A percentile compares a stretch with the other conserved stretches of the same genome.
Conservation (phyloP, 345 rosid species). For the Atalantia buxifolia region DNA sequence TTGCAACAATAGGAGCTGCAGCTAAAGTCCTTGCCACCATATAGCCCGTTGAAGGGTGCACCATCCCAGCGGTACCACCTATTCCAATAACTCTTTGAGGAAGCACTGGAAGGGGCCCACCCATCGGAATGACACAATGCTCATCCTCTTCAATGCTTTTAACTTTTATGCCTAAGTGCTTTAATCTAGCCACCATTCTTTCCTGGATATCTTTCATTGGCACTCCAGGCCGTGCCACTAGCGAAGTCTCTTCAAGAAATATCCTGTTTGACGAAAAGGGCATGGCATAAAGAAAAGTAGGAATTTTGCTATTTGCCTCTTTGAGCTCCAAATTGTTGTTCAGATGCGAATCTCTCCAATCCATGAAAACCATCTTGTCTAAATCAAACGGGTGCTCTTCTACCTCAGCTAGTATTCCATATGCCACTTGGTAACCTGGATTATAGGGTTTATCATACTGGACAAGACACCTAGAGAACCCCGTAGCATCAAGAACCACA, state of each 20-base stretch:
- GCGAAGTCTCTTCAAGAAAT: constrained; percentile 93
- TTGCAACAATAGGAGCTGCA: constrained; percentile 89
- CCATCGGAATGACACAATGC: constrained; percentile 93
- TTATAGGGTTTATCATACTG: constrained; percentile 93
- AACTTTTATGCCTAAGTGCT: constrained; percentile 77
- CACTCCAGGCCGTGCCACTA: constrained; percentile 91
- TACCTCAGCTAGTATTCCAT: constrained; percentile 91
- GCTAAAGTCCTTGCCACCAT: constrained; percentile 99
- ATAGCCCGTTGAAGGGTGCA: constrained; percentile 90
- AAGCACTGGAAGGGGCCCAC: constrained; percentile 90
- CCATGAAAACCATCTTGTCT: constrained; percentile 96
- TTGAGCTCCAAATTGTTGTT: constrained; percentile 38
- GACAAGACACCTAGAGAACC: constrained; percentile 92
- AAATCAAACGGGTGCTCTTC: constrained; percentile 93
- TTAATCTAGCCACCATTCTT: constrained; percentile 90
- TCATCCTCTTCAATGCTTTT: constrained; percentile 88
- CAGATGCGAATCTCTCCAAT: constrained; percentile 94
- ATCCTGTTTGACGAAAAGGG: constrained; percentile 76
- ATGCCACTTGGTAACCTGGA: constrained; percentile 96
- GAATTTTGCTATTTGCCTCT: constrained; percentile 64
- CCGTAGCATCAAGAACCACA: constrained; percentile 93
- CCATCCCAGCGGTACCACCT: constrained; percentile 96
- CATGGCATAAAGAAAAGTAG: constrained; percentile 93
- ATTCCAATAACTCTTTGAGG: constrained; percentile 96
- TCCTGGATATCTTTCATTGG: constrained; percentile 83